Conservation (phyloP, 768 basidiomycete species). For the Lactarius hatsudake region DNA sequence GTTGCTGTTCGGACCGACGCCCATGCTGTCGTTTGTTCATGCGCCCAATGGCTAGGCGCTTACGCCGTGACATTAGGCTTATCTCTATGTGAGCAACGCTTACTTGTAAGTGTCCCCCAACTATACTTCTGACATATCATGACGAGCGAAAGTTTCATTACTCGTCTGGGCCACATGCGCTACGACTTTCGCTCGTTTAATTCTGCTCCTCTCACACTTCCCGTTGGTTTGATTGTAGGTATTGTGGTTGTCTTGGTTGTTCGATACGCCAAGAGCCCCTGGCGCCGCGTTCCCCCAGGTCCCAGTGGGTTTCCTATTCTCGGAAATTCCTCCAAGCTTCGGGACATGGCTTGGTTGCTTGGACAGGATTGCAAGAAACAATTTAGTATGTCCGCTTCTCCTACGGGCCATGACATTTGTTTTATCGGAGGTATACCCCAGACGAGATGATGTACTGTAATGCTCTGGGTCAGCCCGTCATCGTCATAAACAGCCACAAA, state of each 20-base stretch:
- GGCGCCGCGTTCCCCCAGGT: slow-evolving; percentile 12
- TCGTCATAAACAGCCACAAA: slow-evolving; percentile 36
- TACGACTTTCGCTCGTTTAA: neutral
- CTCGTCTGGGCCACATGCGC: neutral
- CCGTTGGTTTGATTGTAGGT: neutral
- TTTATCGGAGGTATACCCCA: neutral
- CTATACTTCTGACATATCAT: neutral
- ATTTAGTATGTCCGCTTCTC: neutral
- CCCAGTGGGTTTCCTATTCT: slow-evolving; percentile 5
- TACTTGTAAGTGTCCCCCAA: neutral
- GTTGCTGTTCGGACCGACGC: too few relatives aligned
- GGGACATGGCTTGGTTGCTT: slow-evolving; percentile 3
- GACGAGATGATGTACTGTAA: slow-evolving; percentile 8
- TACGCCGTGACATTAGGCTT: neutral
- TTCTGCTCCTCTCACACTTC: neutral
- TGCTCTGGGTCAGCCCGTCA: slow-evolving; percentile 16
- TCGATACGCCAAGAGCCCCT: slow-evolving; percentile 4
- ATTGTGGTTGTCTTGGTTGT: neutral
- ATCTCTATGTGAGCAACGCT: neutral
- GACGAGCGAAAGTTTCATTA: neutral
- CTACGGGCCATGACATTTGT: neutral
- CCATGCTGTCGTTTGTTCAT: too few relatives aligned
- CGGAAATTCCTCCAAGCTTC: slow-evolving; percentile 5
- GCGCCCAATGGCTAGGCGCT: too few relatives aligned
- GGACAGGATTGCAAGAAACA: neutral